Evolutionary conservation across 2,329 filamentous ascomycete species (phyloP), one percentile per base, ranked within the genome.

Genomic region (Hypocreales sp.): DNA sequence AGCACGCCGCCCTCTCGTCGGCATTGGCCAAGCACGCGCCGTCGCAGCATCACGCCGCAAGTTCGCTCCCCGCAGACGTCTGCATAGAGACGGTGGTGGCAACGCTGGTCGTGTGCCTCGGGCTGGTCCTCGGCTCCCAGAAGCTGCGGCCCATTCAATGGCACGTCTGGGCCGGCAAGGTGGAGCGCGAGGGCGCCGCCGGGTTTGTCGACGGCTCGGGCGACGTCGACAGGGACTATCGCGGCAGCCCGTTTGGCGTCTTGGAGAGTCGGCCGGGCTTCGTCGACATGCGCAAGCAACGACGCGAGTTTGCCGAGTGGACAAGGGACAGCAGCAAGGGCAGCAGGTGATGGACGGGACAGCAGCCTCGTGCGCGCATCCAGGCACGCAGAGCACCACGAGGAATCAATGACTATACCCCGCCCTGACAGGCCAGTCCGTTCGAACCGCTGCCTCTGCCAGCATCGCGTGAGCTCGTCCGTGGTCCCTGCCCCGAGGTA

Each of bases 221-320:
- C 16, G 67, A 79, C 43, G 71, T 78, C 20, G 73, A 82, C 44
- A 75, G 70, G 48, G 71, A 75, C 34, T 78, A 65, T 36, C 56
- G 68, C 9, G 78, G 79, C 11, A 93, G 92, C 46, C 83, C 86
- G 5, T 95, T 86, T 50, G 64, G 60, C 26, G 63, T 70, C 24
- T 52, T 94, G 33, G 87, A 95, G 55, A 76, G 80, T 33, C 62
- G 90, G 39, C 72, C 75, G 25, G 77, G 82, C 2, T 98, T 95
- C 44, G 67, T 83, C 56, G 82, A 98, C 56, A 81, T 95, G 36
- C 74, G 83, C 51, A 79, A 73, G 49, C 66, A 84, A 55, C 68
- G 79, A 45, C 73, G 65, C 46, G 79, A 86, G 33, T 93, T 92
- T 59, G 66, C 71, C 11, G 65, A 75, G 35, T 92, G 81, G 82